Percentiles rank a stretch among this genome's conserved stretches.
Evolutionary conservation across 768 basidiomycete genomes (phyloP).

Genomic region (Collybia sp.): DNA sequence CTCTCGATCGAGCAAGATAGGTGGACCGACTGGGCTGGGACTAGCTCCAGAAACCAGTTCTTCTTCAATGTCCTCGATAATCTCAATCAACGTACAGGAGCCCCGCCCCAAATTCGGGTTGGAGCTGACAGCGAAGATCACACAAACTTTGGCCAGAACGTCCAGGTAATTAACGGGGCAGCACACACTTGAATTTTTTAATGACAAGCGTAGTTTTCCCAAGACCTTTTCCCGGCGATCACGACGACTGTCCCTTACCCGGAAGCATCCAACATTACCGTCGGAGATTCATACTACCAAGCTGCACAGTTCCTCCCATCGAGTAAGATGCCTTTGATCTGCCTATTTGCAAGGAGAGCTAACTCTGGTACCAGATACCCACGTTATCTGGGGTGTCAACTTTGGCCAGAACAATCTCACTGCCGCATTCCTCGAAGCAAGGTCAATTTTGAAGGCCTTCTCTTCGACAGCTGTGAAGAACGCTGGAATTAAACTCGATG

Average conservation of each 20-base stretch:
- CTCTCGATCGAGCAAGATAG: too few relatives aligned
- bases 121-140: slow-evolving; percentile 56
- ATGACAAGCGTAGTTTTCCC: slow-evolving; percentile 29
- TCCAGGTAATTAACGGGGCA: slow-evolving; percentile 43
- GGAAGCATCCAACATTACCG: slow-evolving; percentile 52
- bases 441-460: slow-evolving; percentile 49
- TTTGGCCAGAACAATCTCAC: slow-evolving; percentile 52
- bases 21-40: slow-evolving; percentile 65
- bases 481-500: slow-evolving; percentile 46
- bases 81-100: slow-evolving; percentile 43
- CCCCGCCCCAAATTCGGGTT: slow-evolving; percentile 52
- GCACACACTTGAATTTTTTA: neutral
- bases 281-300: slow-evolving; percentile 51
- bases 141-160: slow-evolving; percentile 45
- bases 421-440: slow-evolving; percentile 41
- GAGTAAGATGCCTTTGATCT: too few relatives aligned
- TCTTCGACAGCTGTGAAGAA: slow-evolving; percentile 27
- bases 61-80: slow-evolving; percentile 57
- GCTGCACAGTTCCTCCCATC: slow-evolving; percentile 47
- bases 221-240: slow-evolving; percentile 42
- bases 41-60: slow-evolving; percentile 46
- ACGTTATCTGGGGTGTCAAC: slow-evolving; percentile 70
- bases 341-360: too few relatives aligned
- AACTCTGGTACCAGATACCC: too few relatives aligned
- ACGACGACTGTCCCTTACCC: slow-evolving; percentile 55